A percentile compares a stretch with the other conserved stretches of the same genome.
Evolutionary conservation across 768 basidiomycete genomes (phyloP).

Genomic region (Dioszegia aurantiaca): DNA sequence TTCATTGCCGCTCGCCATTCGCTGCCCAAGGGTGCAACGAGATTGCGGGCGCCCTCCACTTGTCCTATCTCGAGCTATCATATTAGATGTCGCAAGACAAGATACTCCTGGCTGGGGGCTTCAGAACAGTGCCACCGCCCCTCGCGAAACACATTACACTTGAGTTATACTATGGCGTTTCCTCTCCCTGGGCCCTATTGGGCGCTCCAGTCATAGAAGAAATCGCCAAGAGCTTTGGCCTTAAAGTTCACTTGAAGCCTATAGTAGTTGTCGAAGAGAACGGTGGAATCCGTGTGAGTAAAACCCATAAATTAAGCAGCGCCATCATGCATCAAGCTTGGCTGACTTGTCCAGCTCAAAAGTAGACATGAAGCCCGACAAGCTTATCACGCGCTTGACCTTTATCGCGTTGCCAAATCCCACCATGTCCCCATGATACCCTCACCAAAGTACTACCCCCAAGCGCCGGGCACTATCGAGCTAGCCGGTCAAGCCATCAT

Average conservation of each 20-base stretch:
- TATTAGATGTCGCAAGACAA: not conserved
- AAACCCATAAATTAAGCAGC: not conserved
- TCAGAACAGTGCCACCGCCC: constrained; percentile 17
- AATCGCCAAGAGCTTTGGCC: constrained; percentile 26
- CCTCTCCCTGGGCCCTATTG: constrained; percentile 39
- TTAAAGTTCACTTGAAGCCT: constrained; percentile 35
- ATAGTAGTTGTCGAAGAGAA: constrained; percentile 38
- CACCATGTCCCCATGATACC: constrained; percentile 21
- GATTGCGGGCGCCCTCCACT: no score
- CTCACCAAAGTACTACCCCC: constrained; percentile 34
- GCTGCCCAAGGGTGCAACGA: no score
- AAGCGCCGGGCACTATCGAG: constrained; percentile 25
- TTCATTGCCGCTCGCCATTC: no score
- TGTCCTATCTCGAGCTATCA: not conserved
- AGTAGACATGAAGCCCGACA: constrained; percentile 33
- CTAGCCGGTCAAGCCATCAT: constrained; percentile 36
- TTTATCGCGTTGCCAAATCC: constrained; percentile 24
- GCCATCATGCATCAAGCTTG: no score
- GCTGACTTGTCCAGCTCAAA: constrained; percentile 26
- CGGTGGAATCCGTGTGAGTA: constrained; percentile 35
- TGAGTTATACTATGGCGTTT: constrained; percentile 37
- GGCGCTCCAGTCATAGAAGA: constrained; percentile 28
- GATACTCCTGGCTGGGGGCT: not conserved
- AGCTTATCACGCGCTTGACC: constrained; percentile 41
- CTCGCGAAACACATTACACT: constrained; percentile 21